Evolutionary conservation across 1,284 basidiomycete genomes (phyloP).

Genomic region (Tausonia pullulans): DNA sequence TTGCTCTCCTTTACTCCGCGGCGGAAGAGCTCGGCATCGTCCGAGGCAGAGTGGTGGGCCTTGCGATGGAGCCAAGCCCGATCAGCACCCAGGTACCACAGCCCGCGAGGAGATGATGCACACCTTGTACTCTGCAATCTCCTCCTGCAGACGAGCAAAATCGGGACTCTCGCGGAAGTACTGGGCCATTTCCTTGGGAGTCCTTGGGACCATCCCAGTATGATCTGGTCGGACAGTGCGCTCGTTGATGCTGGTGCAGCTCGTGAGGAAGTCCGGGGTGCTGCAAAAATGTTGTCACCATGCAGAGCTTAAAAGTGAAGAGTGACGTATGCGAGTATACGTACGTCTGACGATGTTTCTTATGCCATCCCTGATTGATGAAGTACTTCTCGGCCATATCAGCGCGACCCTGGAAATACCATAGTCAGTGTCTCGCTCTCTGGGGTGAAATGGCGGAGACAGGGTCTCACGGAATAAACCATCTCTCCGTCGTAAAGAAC

Average conservation of each 20-base stretch:
- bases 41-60: not conserved
- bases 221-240: slow-evolving; percentile 18
- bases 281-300: slow-evolving; percentile 17
- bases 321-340: not conserved
- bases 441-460: no score
- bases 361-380: slow-evolving; percentile 13
- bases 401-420: not conserved
- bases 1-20: not conserved
- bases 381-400: slow-evolving; percentile 11
- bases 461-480: not conserved
- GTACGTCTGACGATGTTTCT: slow-evolving; percentile 14
- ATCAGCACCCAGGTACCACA: no score
- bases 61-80: no score
- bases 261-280: slow-evolving; percentile 26
- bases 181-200: slow-evolving; percentile 23
- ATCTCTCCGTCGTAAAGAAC: slow-evolving; percentile 2
- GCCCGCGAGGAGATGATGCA: not conserved
- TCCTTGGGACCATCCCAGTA: slow-evolving; percentile 19
- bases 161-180: slow-evolving; percentile 22
- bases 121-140: slow-evolving; percentile 24
- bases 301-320: not conserved
- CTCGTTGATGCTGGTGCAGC: slow-evolving; percentile 23
- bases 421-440: no score
- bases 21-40: not conserved
- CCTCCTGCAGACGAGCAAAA: slow-evolving; percentile 20